Conservation (phyloP, 768 basidiomycete species). For the Suillus plorans region DNA sequence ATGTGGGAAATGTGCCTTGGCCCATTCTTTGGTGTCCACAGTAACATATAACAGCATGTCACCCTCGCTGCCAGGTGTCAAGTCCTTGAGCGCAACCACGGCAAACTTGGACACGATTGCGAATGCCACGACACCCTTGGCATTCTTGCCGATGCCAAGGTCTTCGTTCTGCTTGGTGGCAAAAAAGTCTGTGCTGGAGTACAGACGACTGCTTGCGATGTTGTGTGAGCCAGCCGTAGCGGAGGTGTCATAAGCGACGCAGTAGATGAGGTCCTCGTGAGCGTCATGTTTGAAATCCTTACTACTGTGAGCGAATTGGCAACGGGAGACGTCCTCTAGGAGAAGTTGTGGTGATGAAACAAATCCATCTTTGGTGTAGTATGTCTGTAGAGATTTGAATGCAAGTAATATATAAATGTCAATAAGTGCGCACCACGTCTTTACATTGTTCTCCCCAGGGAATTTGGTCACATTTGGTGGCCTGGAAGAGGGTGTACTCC, state of each 20-base stretch:
- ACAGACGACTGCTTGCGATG: conserved; percentile 67
- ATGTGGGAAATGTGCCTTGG: conserved; percentile 91
- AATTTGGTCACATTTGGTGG: conserved; percentile 54
- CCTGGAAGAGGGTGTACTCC: conserved; percentile 79
- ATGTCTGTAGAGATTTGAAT: conserved; percentile 56
- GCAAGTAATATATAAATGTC: background rate
- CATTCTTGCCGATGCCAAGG: conserved; percentile 81
- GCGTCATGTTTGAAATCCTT: conserved; percentile 80
- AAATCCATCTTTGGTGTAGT: conserved; percentile 86
- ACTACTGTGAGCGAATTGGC: conserved; percentile 89
- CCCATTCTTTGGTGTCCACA: conserved; percentile 81
- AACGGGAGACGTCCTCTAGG: conserved; percentile 69
- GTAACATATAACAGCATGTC: conserved; percentile 88
- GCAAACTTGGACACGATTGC: conserved; percentile 93
- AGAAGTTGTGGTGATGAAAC: conserved; percentile 55
- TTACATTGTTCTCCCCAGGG: conserved; percentile 62
- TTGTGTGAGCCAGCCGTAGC: conserved; percentile 41
- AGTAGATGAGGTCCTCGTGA: conserved; percentile 76
- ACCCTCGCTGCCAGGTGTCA: conserved; percentile 49
- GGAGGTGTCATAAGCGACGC: conserved; percentile 79
- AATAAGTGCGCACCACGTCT: conserved; percentile 55
- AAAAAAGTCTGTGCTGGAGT: conserved; percentile 87
- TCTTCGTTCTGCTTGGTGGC: conserved; percentile 64
- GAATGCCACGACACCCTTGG: conserved; percentile 87
- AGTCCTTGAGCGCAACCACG: conserved; percentile 84